Base-by-base conservation (phyloP, 257 asterid genomes). In the Apocynum venetum region DNA sequence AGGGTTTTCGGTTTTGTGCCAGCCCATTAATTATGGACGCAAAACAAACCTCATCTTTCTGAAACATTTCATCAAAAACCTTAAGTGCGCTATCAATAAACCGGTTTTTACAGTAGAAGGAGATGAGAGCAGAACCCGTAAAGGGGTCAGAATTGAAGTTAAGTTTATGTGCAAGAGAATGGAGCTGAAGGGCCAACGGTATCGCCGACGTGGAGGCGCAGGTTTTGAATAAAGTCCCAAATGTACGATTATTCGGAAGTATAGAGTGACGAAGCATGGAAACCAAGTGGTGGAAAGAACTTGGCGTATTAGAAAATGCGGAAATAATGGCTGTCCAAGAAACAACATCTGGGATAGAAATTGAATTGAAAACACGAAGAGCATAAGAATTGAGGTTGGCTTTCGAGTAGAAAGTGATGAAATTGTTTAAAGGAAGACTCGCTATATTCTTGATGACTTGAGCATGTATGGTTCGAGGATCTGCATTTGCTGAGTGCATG, bases 291-390 rank as follows among this genome's bases (percentile, higher is more conserved):
- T 77, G 84, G 81, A 83, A 59, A 64, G 98, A 87, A 53, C 53
- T 36, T 1, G 88, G 79, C 0, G 93, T 81, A 57, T 72, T 74
- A 71, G 96, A 69, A 56, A 83, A 89, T 0, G 89, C 91, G 0
- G 97, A 88, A 83, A 94, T 88, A 31, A 91, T 80, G 51, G 97
- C 80, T 35, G 96, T 86, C 93, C 94, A 94, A 67, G 98, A 88
- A 84, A 86, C 97, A 52, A 88, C 84, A 78, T 94, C 90, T 17
- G 93, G 98, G 59, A 81, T 69, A 10, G 91, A 83, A 51, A 91
- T 92, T 6, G 96, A 76, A 78, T 78, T 78, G 84, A 92, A 94
- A 82, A 94, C 83, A 10, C 83, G 86, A 63, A 87, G 89, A 35
- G 96, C 92, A 3, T 83, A 78, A 51, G 87, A 71, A 11, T 72